Evolutionary conservation across 2,329 filamentous ascomycete genomes (phyloP), one percentile per base, ranked within the genome.

Genomic region (Pseudofabraea citricarpa): DNA sequence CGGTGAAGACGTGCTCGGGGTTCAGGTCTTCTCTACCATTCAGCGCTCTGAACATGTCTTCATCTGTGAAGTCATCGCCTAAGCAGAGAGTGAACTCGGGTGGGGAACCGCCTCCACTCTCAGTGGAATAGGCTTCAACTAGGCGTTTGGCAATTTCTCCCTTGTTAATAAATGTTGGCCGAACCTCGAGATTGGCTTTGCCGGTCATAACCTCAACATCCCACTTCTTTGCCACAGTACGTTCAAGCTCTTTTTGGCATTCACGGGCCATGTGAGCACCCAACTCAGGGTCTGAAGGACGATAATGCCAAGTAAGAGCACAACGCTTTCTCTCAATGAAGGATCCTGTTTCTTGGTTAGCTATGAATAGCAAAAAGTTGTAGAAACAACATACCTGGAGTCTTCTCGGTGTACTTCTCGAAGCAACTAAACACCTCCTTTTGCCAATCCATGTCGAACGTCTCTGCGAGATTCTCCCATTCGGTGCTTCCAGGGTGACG

Each of bases 161-260:
- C 72, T 98, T 98, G 75, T 97, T 97, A 69, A 98, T 90, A 59
- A 95, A 95, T 1, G 84, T 90, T 21, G 91, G 91, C n/a, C 93
- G 84, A 23, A 97, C 91, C 66, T 98, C 93, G 20, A 98, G 74
- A 62, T 97, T 97, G 49, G 91, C 91, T 70, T 97, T 98, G 56
- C 93, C 93, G 0, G 83, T 79, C 90, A 97, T 97, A 47, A 98
- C 90, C 58, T 97, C 91, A 3, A 97, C 87, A 37, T 95, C 90
- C 78, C 85, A 95, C 51, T 81, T 81, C 60, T 82, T 85, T 40
- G 72, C 82, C 1, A 95, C 85, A 0, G 81, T 87, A 4, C 75
- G 71, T 61, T 94, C 85, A 13, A 98, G 77, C 52, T 90, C 81
- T 62, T 85, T 85, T 52, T 90, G 84, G 59, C 89, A 94, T 61